Conservation (phyloP, 1,284 basidiomycete genomes). For the Microbotryomycetes sp. region DNA sequence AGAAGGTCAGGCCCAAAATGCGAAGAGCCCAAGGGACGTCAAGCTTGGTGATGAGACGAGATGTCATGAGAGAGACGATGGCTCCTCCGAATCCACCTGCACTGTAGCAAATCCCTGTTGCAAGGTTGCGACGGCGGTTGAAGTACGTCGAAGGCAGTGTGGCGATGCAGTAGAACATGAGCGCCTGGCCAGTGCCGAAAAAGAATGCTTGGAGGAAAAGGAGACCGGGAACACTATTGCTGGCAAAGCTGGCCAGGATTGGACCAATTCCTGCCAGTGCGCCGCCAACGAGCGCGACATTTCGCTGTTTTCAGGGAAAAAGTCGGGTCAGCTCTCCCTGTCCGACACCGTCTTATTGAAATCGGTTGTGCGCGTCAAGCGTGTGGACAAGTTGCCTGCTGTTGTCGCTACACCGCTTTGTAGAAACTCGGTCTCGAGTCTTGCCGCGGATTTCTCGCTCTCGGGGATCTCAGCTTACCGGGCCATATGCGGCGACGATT, state of each 20-base stretch:
- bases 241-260: slow-evolving; percentile 16
- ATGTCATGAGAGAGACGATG: slow-evolving; percentile 4
- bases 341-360: too few relatives aligned
- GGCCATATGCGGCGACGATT: slow-evolving; percentile 10
- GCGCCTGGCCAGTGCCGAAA: slow-evolving; percentile 11
- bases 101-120: background rate
- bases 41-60: background rate
- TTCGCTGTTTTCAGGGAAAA: too few relatives aligned
- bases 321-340: too few relatives aligned
- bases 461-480: slow-evolving; percentile 5
- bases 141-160: slow-evolving; percentile 19
- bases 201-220: slow-evolving; percentile 8
- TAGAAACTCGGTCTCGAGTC: too few relatives aligned
- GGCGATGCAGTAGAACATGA: slow-evolving; percentile 10
- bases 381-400: too few relatives aligned
- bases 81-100: slow-evolving; percentile 15
- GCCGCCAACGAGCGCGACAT: slow-evolving; percentile 5
- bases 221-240: slow-evolving; percentile 4
- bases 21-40: slow-evolving; percentile 19
- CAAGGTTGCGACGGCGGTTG: slow-evolving; percentile 10
- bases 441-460: too few relatives aligned
- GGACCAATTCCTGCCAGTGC: slow-evolving; percentile 1
- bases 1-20: slow-evolving; percentile 1
- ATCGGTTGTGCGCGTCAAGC: too few relatives aligned
- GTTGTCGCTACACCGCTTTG: too few relatives aligned